Evolutionary conservation across 2,329 filamentous ascomycete species (phyloP).

Genomic region (Fusarium zealandicum): DNA sequence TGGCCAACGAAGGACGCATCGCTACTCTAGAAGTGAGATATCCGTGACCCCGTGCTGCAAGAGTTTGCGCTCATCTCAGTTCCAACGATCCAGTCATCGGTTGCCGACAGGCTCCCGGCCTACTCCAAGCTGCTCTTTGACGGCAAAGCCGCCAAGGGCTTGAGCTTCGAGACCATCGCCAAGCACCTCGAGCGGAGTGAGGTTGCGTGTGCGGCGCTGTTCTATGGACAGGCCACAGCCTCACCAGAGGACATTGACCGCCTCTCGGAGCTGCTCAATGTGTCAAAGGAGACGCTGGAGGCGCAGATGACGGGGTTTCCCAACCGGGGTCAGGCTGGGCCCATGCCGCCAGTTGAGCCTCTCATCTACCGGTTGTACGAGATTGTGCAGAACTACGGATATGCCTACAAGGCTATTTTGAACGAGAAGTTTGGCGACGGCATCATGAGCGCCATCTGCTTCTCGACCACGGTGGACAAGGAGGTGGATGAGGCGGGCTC

Average conservation of each 20-base stretch:
- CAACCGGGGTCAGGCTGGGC: conserved; percentile 73
- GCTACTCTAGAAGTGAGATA: conserved; percentile 49
- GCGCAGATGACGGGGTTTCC: conserved; percentile 75
- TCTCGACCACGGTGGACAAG: conserved; percentile 91
- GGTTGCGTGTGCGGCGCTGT: conserved; percentile 85
- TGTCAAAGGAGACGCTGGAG: conserved; percentile 64
- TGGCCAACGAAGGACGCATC: conserved; percentile 41
- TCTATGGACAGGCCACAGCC: conserved; percentile 86
- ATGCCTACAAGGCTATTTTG: conserved; percentile 91
- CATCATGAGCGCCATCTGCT: conserved; percentile 96
- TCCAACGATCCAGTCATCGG: conserved; percentile 59
- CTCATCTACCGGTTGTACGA: conserved; percentile 88
- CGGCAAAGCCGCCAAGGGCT: conserved; percentile 76
- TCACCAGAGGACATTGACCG: conserved; percentile 71
- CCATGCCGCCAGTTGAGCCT: conserved; percentile 50
- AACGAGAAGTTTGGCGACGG: conserved; percentile 96
- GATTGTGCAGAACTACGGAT: conserved; percentile 96
- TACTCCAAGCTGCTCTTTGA: conserved; percentile 72
- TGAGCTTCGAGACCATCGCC: conserved; percentile 83
- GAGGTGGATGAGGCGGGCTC: conserved; percentile 85
- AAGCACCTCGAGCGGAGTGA: conserved; percentile 77
- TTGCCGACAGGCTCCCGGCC: conserved; percentile 72
- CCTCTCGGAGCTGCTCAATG: conserved; percentile 69
- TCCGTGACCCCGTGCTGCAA: background rate
- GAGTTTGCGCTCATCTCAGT: conserved; percentile 22